Percentiles rank a stretch among this genome's conserved stretches.
These are phyloP conservation scores for Ichthyophthirius multifiliis DNA, from an alignment of 169 alveolate genomes.

Conservation along the genomic window DNA sequence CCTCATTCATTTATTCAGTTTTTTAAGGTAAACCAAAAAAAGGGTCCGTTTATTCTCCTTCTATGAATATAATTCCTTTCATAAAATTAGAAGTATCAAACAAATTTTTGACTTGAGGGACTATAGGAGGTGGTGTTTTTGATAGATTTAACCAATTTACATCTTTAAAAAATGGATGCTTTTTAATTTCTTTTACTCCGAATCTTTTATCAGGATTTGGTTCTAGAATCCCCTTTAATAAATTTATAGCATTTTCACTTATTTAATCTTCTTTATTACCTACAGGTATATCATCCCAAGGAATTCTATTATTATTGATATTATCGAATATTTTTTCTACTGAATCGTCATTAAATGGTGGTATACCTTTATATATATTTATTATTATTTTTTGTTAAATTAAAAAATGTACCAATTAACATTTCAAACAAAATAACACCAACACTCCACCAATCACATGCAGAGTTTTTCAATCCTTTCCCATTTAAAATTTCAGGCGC, in stretches of 20 bases:
- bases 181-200: conserved; percentile 67
- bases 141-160: conserved; percentile 53
- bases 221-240: conserved; percentile 18
- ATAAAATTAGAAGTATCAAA: background rate
- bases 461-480: conserved; percentile 71
- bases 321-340: conserved; percentile 52
- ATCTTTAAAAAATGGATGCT: conserved; percentile 74
- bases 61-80: background rate
- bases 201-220: conserved; percentile 36
- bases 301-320: background rate
- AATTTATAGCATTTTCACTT: conserved; percentile 28
- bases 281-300: background rate
- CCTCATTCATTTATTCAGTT: background rate
- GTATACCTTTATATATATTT: too few relatives aligned
- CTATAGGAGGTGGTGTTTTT: conserved; percentile 32
- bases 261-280: conserved; percentile 31
- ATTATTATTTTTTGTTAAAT: too few relatives aligned
- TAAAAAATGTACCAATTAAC: too few relatives aligned
- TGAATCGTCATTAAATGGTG: conserved; percentile 86
- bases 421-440: conserved; percentile 87
- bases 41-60: background rate
- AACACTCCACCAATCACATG: conserved; percentile 87
- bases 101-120: conserved; percentile 38
- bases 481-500: conserved; percentile 84
- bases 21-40: background rate